Percentiles rank a stretch among this genome's conserved stretches.
Evolutionary conservation across 768 basidiomycete species (phyloP).

Genomic region (Leccinum longicurvipes): DNA sequence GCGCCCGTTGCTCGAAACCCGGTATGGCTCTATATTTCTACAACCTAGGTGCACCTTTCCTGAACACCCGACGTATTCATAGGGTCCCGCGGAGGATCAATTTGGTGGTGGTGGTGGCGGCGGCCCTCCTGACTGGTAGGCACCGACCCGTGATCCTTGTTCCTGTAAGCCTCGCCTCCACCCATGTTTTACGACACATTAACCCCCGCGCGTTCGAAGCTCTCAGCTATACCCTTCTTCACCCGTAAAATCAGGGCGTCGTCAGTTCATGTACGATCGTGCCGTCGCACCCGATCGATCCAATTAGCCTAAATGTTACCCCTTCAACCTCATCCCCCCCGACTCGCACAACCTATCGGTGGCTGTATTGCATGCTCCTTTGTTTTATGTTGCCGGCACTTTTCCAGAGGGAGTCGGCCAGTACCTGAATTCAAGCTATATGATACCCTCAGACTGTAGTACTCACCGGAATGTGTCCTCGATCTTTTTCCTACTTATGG

Average conservation of each 20-base stretch:
- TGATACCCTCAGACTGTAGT: conserved; percentile 9
- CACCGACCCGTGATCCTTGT: neutral
- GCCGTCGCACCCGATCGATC: conserved; percentile 5
- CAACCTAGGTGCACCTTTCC: neutral
- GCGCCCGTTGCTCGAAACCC: conserved; percentile 2
- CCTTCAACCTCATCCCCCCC: conserved; percentile 1
- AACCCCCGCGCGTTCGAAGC: conserved; percentile 7
- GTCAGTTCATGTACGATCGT: conserved; percentile 10
- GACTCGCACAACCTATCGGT: conserved; percentile 5
- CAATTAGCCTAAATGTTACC: neutral
- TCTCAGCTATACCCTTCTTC: neutral
- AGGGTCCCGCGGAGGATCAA: conserved; percentile 19
- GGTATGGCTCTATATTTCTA: conserved; percentile 9
- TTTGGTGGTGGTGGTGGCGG: conserved; percentile 19
- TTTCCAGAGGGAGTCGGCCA: conserved; percentile 1
- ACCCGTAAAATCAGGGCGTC: conserved; percentile 9
- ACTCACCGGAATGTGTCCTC: conserved; percentile 3
- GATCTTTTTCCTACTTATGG: neutral
- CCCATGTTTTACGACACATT: conserved; percentile 1
- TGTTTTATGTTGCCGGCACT: neutral
- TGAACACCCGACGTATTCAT: conserved; percentile 1
- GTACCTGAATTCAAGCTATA: conserved; percentile 7
- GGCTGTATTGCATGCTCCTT: conserved; percentile 12
- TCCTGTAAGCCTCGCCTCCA: conserved; percentile 10
- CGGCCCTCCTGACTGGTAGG: conserved; percentile 28